Evolutionary conservation across 352 stramenopile genomes (phyloP).

Genomic region (Elongisporangium prolatum): DNA sequence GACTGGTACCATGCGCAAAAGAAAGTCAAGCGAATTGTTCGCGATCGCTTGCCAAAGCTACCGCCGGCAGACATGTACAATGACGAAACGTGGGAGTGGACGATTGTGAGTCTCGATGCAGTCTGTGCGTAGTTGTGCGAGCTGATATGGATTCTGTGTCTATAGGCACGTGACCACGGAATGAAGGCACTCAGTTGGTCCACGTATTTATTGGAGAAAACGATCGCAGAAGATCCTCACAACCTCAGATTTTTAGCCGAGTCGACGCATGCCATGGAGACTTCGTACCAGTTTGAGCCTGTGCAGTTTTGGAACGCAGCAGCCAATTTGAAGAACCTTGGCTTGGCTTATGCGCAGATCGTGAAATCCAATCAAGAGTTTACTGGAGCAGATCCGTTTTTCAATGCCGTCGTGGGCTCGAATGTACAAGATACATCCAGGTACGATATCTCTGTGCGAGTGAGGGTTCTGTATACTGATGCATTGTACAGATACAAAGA

Average conservation of each 20-base stretch:
- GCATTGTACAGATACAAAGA: conserved; percentile 48
- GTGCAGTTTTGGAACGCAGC: conserved; percentile 52
- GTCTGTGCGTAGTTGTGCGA: conserved; percentile 5
- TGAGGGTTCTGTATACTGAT: neutral
- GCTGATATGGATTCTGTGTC: neutral
- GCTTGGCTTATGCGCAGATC: conserved; percentile 92
- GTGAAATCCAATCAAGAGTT: conserved; percentile 76
- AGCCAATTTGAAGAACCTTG: conserved; percentile 90
- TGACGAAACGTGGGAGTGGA: conserved; percentile 92
- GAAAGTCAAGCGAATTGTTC: conserved; percentile 29
- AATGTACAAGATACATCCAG: conserved; percentile 30
- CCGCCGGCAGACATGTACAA: conserved; percentile 74
- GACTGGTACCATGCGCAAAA: conserved; percentile 45
- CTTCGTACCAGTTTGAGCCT: conserved; percentile 61
- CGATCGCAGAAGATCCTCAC: conserved; percentile 60
- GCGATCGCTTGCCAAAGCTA: conserved; percentile 30
- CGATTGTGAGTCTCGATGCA: conserved; percentile 72
- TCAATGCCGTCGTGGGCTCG: conserved; percentile 38
- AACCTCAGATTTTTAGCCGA: conserved; percentile 69
- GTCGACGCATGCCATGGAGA: conserved; percentile 65
- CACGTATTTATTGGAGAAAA: conserved; percentile 86
- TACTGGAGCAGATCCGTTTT: conserved; percentile 30
- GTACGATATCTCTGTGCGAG: conserved; percentile 15
- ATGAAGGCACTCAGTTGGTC: conserved; percentile 80
- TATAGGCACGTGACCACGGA: conserved; percentile 56